Percentiles rank a stretch among this genome's conserved stretches.
phyloP scores from a whole-genome alignment of 371 early-diverging fungal species.

The Mucor irregularis region DNA sequence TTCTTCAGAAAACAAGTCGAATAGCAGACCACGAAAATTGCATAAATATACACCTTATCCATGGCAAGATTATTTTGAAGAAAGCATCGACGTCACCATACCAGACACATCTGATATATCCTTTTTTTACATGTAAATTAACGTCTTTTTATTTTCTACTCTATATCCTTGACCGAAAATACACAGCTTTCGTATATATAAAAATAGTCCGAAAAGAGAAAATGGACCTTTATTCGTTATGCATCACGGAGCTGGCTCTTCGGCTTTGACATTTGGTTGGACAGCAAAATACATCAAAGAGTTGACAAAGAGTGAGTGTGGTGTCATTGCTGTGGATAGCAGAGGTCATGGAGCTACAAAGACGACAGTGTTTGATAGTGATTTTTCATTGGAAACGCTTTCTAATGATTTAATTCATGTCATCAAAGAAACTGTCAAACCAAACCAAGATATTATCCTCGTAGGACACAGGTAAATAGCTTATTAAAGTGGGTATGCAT shows the following conservation, averaged over 20 bases:
- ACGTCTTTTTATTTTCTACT: neutral
- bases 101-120: constrained; percentile 32
- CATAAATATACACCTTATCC: constrained; percentile 23
- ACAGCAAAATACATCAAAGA: constrained; percentile 53
- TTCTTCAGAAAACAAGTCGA: neutral
- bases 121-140: constrained; percentile 21
- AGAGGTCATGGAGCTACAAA: constrained; percentile 83
- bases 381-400: constrained; percentile 60
- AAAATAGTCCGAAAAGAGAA: constrained; percentile 18
- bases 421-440: constrained; percentile 33
- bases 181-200: constrained; percentile 40
- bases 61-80: constrained; percentile 45
- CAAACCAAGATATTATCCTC: constrained; percentile 61
- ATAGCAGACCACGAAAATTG: constrained; percentile 2
- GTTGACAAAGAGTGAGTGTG: constrained; percentile 41
- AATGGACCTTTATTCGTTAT: constrained; percentile 73
- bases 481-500: neutral
- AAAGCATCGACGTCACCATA: constrained; percentile 25
- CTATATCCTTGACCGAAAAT: constrained; percentile 6
- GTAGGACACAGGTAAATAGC: constrained; percentile 76
- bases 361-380: constrained; percentile 46
- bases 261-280: constrained; percentile 78
- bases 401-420: constrained; percentile 61
- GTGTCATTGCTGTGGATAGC: constrained; percentile 71
- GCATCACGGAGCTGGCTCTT: constrained; percentile 91